Conservation (phyloP, 208 protist genomes). For the Wallacemonas rigidus region DNA sequence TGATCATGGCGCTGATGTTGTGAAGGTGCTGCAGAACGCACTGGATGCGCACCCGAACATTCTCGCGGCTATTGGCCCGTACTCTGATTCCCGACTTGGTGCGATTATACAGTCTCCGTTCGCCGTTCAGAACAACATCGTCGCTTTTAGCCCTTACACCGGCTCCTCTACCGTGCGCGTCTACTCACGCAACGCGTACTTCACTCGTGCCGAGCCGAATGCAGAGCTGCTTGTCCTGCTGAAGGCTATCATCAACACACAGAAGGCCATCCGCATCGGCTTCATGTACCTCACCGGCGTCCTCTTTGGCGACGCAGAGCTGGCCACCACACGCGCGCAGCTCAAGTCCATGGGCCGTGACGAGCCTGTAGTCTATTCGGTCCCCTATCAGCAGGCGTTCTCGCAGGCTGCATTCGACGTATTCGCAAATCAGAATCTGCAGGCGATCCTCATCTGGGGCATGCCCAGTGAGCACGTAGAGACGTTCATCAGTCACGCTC, state of each 20-base stretch:
- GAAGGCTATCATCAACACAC: constrained; percentile 23
- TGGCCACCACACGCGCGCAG: constrained; percentile 10
- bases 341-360: constrained; percentile 9
- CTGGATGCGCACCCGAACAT: constrained; percentile 23
- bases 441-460: constrained; percentile 53
- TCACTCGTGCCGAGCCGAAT: constrained; percentile 37
- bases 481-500: constrained; percentile 29
- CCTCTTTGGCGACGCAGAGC: constrained; percentile 35
- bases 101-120: constrained; percentile 10
- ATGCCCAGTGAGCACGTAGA: constrained; percentile 21
- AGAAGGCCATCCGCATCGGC: constrained; percentile 35
- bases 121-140: constrained; percentile 25
- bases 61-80: constrained; percentile 32
- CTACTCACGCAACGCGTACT: constrained; percentile 47
- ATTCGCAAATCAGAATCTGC: constrained; percentile 42
- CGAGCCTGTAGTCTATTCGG: constrained; percentile 27
- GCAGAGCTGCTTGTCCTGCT: constrained; percentile 39
- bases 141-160: constrained; percentile 38
- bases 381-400: constrained; percentile 12
- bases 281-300: constrained; percentile 60
- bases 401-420: constrained; percentile 31
- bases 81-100: constrained; percentile 21
- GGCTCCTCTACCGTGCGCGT: constrained; percentile 32
- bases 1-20: constrained; percentile 15
- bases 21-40: neutral